Conservation (phyloP, 208 protist species). For the Acanthamoeba sp. region DNA sequence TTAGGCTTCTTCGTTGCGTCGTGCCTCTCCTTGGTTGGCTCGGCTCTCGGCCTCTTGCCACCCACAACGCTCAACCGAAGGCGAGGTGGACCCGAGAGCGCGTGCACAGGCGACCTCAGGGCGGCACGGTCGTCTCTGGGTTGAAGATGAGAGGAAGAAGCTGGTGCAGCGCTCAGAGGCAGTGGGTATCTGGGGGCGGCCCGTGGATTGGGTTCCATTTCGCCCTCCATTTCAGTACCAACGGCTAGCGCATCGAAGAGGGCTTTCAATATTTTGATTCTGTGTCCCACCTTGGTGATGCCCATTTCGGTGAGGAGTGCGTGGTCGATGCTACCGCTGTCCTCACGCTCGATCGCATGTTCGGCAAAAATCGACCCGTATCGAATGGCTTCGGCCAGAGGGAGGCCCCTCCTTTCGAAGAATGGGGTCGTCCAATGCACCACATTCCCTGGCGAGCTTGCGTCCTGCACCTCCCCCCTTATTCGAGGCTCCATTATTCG, state of each 20-base stretch:
- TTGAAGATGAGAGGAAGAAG: neutral
- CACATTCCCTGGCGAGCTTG: neutral
- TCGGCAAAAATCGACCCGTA: slow-evolving; percentile 48
- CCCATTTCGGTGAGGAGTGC: slow-evolving; percentile 27
- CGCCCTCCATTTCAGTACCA: neutral
- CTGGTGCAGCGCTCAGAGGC: no score
- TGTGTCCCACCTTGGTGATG: neutral
- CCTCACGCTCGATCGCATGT: slow-evolving; percentile 18
- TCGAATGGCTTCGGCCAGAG: neutral
- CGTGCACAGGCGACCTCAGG: neutral
- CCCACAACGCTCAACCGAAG: no score
- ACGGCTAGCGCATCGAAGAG: slow-evolving; percentile 29
- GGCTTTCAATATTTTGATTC: slow-evolving; percentile 65
- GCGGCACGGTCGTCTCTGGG: neutral
- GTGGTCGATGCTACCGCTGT: neutral
- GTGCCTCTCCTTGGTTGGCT: no score
- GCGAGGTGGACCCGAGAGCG: no score
- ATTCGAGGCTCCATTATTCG: slow-evolving; percentile 11
- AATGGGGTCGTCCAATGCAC: neutral
- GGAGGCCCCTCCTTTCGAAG: slow-evolving; percentile 10
- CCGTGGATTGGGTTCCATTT: neutral
- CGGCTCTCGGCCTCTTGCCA: no score
- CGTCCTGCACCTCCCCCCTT: neutral
- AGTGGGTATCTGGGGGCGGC: neutral
- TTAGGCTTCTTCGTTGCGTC: no score